Evolutionary conservation across 768 basidiomycete genomes (phyloP).

Genomic region (Russula brevipes): DNA sequence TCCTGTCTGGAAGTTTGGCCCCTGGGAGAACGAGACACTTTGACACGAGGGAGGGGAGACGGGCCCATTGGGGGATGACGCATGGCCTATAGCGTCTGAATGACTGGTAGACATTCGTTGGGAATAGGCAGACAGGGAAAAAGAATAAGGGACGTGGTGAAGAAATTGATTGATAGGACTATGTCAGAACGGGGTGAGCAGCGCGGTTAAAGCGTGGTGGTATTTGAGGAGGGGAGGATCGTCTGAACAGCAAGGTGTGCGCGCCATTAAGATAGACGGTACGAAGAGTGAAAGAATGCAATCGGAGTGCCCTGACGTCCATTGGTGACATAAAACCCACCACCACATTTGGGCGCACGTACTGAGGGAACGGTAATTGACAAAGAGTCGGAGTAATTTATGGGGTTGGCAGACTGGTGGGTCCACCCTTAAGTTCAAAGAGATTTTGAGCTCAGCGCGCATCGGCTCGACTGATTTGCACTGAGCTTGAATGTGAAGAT

Average conservation of each 20-base stretch:
- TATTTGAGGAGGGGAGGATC: not conserved
- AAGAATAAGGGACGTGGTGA: not conserved
- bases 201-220: not conserved
- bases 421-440: not conserved
- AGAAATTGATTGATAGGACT: too few relatives aligned
- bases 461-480: not conserved
- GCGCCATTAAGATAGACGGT: not conserved
- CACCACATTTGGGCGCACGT: not conserved
- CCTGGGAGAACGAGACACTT: not conserved
- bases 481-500: not conserved
- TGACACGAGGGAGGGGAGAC: not conserved
- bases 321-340: slow-evolving; percentile 5
- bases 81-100: not conserved
- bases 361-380: not conserved
- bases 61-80: not conserved
- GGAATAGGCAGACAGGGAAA: not conserved
- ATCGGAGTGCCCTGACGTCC: not conserved
- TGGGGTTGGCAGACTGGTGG: not conserved
- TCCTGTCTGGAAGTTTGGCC: not conserved
- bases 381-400: slow-evolving; percentile 6
- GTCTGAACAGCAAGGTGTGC: not conserved
- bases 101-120: slow-evolving; percentile 1
- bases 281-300: slow-evolving; percentile 15
- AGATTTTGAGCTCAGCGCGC: slow-evolving; percentile 17
- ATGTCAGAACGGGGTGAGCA: not conserved